Base-by-base conservation (phyloP, 2,329 filamentous ascomycete species). In the Plenodomus tracheiphilus region DNA sequence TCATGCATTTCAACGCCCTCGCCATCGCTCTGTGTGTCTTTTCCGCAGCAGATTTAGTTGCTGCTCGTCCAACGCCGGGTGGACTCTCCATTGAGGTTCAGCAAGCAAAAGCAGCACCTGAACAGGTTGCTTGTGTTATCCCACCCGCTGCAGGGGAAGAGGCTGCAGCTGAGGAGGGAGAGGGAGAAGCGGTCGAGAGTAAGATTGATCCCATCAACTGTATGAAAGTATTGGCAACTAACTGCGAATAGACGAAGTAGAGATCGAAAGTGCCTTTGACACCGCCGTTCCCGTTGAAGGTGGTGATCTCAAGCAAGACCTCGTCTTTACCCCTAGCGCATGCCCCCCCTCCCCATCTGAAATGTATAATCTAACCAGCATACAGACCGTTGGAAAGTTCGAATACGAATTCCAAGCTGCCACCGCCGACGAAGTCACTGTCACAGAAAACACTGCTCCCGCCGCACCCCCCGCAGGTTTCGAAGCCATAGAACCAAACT, bases 261-360 rank as follows among this genome's bases (percentile, higher is more conserved):
- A 56, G 10, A 44, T 59, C 22, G 35, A 47, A 25, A 47, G 47
- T 13, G 32, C 37, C 18, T 59, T 59, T n/a, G 53, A 50, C 30
- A 41, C 39, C 2, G 47, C 53, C 2, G 36, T 47, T 7, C 40
- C 47, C 2, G 45, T 59, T 6, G 30, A 56, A 25, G 56, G 56
- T 28, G 58, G 57, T 15, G 59, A 61, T 13, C 42, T 62, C 40
- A 62, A 62, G 22, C 59, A 62, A 48, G 59, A 62, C 35, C 48
- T 58, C n/a, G 37, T 56, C 9, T 62, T 58, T 47, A 61, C 59
- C 5, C 50, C 49, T n/a, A 59, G 53, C 43, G 56, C 56, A 49
- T 36, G 22, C 22, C 10, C 22, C 10, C 22, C 22, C 47, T 45
- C 16, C n/a, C 16, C 28, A 7, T n/a, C 17, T 19, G 9, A 6